Conservation (phyloP, 2,329 filamentous ascomycete species). For the Cladosporium sp. region DNA sequence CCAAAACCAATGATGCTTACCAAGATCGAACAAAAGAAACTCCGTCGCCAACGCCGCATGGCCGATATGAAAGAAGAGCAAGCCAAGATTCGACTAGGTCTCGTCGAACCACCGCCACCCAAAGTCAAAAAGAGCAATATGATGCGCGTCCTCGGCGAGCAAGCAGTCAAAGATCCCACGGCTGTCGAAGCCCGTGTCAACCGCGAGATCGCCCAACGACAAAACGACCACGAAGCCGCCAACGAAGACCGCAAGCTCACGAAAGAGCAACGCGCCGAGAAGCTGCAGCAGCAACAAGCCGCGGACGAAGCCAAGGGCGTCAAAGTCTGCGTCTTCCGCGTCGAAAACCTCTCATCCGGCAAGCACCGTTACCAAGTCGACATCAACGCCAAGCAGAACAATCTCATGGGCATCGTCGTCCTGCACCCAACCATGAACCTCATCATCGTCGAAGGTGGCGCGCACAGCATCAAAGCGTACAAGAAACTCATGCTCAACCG, state of each 20-base stretch:
- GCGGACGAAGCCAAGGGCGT: slow-evolving; percentile 87
- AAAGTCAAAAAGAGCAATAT: slow-evolving; percentile 98
- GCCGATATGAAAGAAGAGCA: slow-evolving; percentile 94
- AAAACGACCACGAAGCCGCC: slow-evolving; percentile 70
- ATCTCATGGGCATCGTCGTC: slow-evolving; percentile 84
- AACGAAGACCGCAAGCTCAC: slow-evolving; percentile 87
- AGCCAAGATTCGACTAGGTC: slow-evolving; percentile 87
- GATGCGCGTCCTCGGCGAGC: slow-evolving; percentile 93
- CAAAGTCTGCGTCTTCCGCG: slow-evolving; percentile 82
- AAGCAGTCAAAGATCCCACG: slow-evolving; percentile 92
- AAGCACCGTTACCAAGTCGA: slow-evolving; percentile 89
- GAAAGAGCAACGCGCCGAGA: slow-evolving; percentile 83
- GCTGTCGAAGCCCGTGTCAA: slow-evolving; percentile 95
- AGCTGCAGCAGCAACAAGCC: slow-evolving; percentile 78
- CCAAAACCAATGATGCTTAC: slow-evolving; percentile 93
- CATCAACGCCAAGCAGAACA: slow-evolving; percentile 86
- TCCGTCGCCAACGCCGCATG: slow-evolving; percentile 85
- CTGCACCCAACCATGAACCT: slow-evolving; percentile 87
- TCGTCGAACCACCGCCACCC: slow-evolving; percentile 85
- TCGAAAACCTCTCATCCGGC: slow-evolving; percentile 85
- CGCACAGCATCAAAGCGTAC: slow-evolving; percentile 78
- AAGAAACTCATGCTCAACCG: slow-evolving; percentile 92
- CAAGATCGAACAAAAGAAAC: slow-evolving; percentile 83
- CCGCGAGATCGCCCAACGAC: slow-evolving; percentile 84
- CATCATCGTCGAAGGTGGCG: slow-evolving; percentile 87